Conservation (phyloP, 805 yeast genomes). For the Wickerhamiella lipophila region DNA sequence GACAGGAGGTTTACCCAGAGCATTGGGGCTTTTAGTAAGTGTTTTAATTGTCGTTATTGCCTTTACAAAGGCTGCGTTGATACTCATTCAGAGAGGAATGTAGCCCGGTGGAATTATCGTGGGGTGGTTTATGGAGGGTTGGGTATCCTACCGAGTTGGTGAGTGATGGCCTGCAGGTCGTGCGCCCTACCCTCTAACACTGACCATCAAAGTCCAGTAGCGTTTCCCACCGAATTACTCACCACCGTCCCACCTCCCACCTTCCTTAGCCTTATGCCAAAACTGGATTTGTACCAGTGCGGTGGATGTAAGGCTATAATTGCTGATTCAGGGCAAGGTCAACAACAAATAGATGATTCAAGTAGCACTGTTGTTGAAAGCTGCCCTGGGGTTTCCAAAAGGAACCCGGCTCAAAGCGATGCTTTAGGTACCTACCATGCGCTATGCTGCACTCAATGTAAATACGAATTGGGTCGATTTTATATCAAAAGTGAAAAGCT, state of each 20-base stretch:
- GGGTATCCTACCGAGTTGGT: too few relatives aligned
- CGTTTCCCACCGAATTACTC: too few relatives aligned
- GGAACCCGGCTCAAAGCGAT: neutral
- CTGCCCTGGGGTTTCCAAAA: neutral
- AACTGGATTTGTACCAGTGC: slow-evolving; percentile 5
- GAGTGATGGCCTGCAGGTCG: too few relatives aligned
- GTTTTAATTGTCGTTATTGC: slow-evolving; percentile 71
- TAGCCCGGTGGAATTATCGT: too few relatives aligned
- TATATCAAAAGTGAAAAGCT: neutral
- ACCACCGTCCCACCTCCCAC: too few relatives aligned
- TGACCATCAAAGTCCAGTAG: too few relatives aligned
- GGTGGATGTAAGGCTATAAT: neutral
- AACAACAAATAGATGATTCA: neutral
- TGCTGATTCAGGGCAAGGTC: slow-evolving; percentile 4
- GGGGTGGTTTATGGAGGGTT: too few relatives aligned
- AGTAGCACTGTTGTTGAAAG: neutral
- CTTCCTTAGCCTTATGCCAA: too few relatives aligned
- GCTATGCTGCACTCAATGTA: neutral
- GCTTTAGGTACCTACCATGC: neutral
- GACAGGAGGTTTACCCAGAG: slow-evolving; percentile 19
- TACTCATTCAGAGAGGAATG: slow-evolving; percentile 12
- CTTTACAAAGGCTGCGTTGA: slow-evolving; percentile 67
- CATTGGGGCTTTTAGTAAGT: slow-evolving; percentile 34
- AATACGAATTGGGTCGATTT: neutral
- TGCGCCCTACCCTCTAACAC: too few relatives aligned